phyloP scores from a whole-genome alignment of 441 rosid genomes.

The Arabidopsis hybrid region DNA sequence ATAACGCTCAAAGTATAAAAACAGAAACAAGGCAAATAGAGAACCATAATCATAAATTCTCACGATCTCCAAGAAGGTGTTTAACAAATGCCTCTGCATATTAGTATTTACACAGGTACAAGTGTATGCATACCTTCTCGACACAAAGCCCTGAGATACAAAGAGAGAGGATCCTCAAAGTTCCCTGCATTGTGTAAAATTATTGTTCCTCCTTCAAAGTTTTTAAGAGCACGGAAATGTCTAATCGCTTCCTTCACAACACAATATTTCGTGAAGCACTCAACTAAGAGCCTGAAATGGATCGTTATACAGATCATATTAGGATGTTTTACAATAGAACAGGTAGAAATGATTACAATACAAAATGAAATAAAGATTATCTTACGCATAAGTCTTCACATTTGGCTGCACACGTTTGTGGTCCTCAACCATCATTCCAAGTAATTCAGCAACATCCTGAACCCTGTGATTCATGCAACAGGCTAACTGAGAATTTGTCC shows the following conservation, averaged over 20 bases:
- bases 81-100: conserved; percentile 13
- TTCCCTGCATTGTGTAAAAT: conserved; percentile 79
- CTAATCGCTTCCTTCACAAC: conserved; percentile 92
- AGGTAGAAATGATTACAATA: conserved; percentile 3
- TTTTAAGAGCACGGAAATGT: conserved; percentile 87
- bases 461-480: conserved; percentile 60
- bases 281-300: conserved; percentile 80
- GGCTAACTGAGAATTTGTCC: conserved; percentile 18
- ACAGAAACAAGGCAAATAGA: conserved; percentile 1
- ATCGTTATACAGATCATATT: conserved; percentile 25
- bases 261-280: conserved; percentile 93
- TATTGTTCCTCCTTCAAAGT: conserved; percentile 84
- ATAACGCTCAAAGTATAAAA: background rate
- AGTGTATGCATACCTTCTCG: conserved; percentile 76
- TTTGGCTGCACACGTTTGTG: conserved; percentile 93
- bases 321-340: conserved; percentile 1
- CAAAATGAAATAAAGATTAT: conserved; percentile 23
- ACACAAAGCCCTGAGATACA: conserved; percentile 94
- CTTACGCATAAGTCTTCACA: conserved; percentile 90
- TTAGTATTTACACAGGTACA: conserved; percentile 1
- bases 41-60: conserved; percentile 12
- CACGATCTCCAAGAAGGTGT: conserved; percentile 1
- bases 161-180: conserved; percentile 91
- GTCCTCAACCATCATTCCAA: conserved; percentile 98
- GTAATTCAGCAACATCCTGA: conserved; percentile 96